A percentile compares a stretch with the other conserved stretches of the same genome.
phyloP scores from a whole-genome alignment of 2,329 filamentous ascomycete species.

The Aureobasidium musti region DNA sequence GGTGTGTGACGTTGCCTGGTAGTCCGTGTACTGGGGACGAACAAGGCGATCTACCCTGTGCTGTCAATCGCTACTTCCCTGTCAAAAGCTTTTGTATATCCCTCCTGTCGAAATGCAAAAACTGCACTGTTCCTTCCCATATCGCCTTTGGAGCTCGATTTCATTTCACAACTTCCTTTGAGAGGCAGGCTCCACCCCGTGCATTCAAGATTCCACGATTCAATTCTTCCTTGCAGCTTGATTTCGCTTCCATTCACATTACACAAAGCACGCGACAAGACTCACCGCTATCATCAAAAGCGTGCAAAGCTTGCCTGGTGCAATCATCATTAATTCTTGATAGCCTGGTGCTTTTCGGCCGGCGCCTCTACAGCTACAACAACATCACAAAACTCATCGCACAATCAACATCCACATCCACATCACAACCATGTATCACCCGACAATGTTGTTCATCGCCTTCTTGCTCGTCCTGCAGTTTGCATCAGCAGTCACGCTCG shows the following conservation, averaged over 20 bases:
- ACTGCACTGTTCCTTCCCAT: background rate
- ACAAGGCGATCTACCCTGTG: conserved; percentile 17
- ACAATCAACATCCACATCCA: background rate
- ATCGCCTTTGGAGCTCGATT: background rate
- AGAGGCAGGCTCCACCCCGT: conserved; percentile 15
- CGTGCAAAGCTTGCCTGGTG: conserved; percentile 21
- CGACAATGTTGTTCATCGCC: conserved; percentile 27
- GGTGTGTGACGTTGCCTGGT: conserved; percentile 19
- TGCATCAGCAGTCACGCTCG: conserved; percentile 45
- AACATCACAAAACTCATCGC: background rate
- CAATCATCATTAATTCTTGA: conserved; percentile 15
- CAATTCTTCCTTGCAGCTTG: conserved; percentile 15
- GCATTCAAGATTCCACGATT: conserved; percentile 5
- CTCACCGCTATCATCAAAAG: conserved; percentile 22
- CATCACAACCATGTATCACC: conserved; percentile 12
- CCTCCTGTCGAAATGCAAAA: conserved; percentile 2
- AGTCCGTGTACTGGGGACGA: conserved; percentile 12
- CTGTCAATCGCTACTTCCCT: conserved; percentile 22
- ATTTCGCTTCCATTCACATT: conserved; percentile 8
- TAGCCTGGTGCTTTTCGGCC: background rate
- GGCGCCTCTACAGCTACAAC: background rate
- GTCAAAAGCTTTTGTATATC: conserved; percentile 12
- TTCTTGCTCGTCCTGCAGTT: conserved; percentile 4
- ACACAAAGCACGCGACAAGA: conserved; percentile 23
- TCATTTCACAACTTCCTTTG: background rate